A percentile compares a stretch with the other conserved stretches of the same genome.
These are phyloP conservation scores for Limnanthes douglasii DNA, from an alignment of 345 rosid genomes.

Conservation along the genomic window DNA sequence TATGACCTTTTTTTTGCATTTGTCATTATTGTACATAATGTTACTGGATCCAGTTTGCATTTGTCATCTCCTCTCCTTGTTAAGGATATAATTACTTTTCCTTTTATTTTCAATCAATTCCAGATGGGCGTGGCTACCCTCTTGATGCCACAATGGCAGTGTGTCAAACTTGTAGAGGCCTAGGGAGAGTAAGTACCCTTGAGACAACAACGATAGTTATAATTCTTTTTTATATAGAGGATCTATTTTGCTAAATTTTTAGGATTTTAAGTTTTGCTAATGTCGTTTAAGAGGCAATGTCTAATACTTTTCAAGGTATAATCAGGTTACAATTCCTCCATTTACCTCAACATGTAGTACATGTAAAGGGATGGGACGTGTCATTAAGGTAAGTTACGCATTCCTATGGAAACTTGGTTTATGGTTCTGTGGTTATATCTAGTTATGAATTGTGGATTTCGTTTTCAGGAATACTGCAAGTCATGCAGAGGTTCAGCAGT, in stretches of 20 bases:
- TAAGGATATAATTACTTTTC: slow-evolving; percentile 1
- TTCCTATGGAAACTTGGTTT: no score
- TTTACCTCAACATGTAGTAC: slow-evolving; percentile 67
- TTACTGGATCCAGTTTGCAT: no score
- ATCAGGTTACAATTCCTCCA: slow-evolving; percentile 85
- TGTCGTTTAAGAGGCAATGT: no score
- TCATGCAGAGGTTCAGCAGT: slow-evolving; percentile 70
- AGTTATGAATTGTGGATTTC: slow-evolving; percentile 2
- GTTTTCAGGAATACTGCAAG: slow-evolving; percentile 47
- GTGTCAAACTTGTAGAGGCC: slow-evolving; percentile 80
- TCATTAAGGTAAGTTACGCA: slow-evolving; percentile 44
- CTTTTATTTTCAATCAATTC: slow-evolving; percentile 15
- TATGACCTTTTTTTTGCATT: no score
- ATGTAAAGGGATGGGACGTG: slow-evolving; percentile 59
- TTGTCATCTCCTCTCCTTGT: no score
- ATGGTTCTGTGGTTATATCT: slow-evolving; percentile 6
- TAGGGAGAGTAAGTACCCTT: slow-evolving; percentile 55
- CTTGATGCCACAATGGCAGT: slow-evolving; percentile 33
- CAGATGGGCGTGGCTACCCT: slow-evolving; percentile 77
- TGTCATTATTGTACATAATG: no score
- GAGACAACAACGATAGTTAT: slow-evolving; percentile 2
- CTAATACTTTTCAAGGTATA: slow-evolving; percentile 8
- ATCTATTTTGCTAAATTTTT: neutral
- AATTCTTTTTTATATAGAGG: slow-evolving; percentile 4
- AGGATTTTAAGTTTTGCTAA: slow-evolving; percentile 9